Evolutionary conservation across 192 early-diverging fungal species (phyloP), one percentile per base, ranked within the genome.

Genomic region (Coemansia sp.): DNA sequence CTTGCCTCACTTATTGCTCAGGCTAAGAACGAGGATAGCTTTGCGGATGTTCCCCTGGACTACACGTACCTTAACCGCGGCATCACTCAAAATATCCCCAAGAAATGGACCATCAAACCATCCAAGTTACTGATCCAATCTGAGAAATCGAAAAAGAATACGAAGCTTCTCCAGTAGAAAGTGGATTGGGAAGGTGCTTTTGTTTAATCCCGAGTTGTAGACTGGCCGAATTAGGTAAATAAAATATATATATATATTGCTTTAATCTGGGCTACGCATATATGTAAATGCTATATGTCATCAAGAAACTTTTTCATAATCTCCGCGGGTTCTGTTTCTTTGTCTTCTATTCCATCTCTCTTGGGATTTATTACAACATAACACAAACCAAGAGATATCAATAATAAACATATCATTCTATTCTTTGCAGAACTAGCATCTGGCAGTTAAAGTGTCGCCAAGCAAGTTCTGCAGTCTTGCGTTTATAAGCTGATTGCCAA

Each of bases 1-100:
- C 67, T 82, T 8, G 33, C 21, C 4, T 46, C 42, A 61, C 74
- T 82, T 30, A 63, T 82, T 20, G 52, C 63, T 21, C 74, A 82
- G 59, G 74, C 79, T 1, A 82, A 76, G 54, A 82, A 76, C 42
- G 64, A 59, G 52, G 79, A 76, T 50, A 66, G 51, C 58, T 82
- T 76, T 68, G 60, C 57, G 2, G 79, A 82, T 33, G 71, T 82
- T 60, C 70, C 74, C 17, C 67, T 82, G 52, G 65, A 75, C 51
- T 82, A 76, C 67, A 29, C 50, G 39, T 51, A 76, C 62, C 64
- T 56, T 63, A 62, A 66, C 11, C 65, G 64, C 70, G 73, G 70
- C 59, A 64, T 68, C 57, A 67, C 62, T 39, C 54, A 56, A 59
- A 21, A 27, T 24, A 70, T 76, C 29, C 79, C 79, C n/a, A 27